Conservation (phyloP, 2,329 filamentous ascomycete genomes). For the Calonectria montana region DNA sequence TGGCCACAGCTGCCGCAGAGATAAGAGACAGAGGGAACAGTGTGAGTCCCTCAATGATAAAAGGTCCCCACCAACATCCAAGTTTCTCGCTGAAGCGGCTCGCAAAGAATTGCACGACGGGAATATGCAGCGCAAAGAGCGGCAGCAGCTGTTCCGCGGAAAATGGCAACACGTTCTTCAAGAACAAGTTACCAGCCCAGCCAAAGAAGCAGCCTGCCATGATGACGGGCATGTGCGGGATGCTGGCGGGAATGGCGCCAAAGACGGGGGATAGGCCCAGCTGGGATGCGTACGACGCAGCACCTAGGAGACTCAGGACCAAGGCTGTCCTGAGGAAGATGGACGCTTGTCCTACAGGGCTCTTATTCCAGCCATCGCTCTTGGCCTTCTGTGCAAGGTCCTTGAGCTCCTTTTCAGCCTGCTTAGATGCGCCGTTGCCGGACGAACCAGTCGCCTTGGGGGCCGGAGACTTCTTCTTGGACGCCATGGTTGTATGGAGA, state of each 20-base stretch:
- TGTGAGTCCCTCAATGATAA: conserved; percentile 79
- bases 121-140: conserved; percentile 80
- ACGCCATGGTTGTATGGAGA: conserved; percentile 30
- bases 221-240: conserved; percentile 77
- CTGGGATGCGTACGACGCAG: conserved; percentile 78
- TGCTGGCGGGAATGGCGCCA: conserved; percentile 81
- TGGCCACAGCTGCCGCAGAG: conserved; percentile 72
- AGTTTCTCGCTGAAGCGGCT: conserved; percentile 73
- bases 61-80: conserved; percentile 77
- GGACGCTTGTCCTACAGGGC: conserved; percentile 50
- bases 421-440: conserved; percentile 58
- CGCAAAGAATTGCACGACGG: conserved; percentile 78
- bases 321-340: conserved; percentile 50
- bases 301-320: conserved; percentile 56
- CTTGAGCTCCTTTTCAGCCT: conserved; percentile 66
- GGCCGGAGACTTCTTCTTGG: conserved; percentile 32
- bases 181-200: conserved; percentile 73
- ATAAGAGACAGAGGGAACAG: conserved; percentile 76
- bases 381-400: conserved; percentile 59
- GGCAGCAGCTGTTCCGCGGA: conserved; percentile 70
- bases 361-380: conserved; percentile 46
- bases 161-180: conserved; percentile 59
- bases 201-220: conserved; percentile 76
- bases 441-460: conserved; percentile 39
- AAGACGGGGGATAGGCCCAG: conserved; percentile 87